Evolutionary conservation across 306 rosid species (phyloP).

Genomic region (Fragaria ananassa): DNA sequence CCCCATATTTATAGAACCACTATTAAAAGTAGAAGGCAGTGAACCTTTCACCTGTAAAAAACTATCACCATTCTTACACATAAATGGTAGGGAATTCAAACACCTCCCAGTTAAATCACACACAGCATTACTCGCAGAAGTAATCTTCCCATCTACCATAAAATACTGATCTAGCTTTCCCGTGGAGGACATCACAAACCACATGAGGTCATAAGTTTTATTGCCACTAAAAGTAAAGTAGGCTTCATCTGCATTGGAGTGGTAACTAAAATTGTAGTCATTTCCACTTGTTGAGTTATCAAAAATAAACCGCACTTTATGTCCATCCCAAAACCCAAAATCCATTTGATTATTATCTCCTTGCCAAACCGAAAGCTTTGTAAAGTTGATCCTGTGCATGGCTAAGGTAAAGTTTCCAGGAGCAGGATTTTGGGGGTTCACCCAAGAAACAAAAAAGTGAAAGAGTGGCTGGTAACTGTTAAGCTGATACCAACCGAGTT

Average conservation of each 20-base stretch:
- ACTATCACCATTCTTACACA: slow-evolving; percentile 7
- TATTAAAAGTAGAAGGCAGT: not conserved
- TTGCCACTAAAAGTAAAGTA: slow-evolving; percentile 5
- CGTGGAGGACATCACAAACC: slow-evolving; percentile 22
- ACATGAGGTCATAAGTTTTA: not conserved
- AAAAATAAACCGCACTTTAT: slow-evolving; percentile 7
- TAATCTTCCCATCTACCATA: slow-evolving; percentile 8
- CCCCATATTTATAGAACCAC: not conserved
- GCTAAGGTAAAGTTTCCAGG: not conserved
- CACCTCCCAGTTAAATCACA: slow-evolving; percentile 4
- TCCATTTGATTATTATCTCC: not conserved
- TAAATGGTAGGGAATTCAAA: slow-evolving; percentile 8
- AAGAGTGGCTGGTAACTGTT: not conserved
- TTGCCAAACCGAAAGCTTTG: slow-evolving; percentile 4
- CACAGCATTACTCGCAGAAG: not conserved
- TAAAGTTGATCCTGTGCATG: not conserved
- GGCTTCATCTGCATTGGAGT: not conserved
- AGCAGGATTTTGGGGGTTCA: slow-evolving; percentile 11
- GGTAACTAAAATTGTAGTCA: slow-evolving; percentile 16
- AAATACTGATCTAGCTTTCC: slow-evolving; percentile 7
- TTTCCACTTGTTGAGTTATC: not conserved
- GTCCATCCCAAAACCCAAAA: slow-evolving; percentile 12
- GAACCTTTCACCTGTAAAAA: slow-evolving; percentile 14
- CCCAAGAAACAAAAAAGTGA: slow-evolving; percentile 18
- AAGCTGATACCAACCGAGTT: slow-evolving; percentile 5